A percentile compares a stretch with the other conserved stretches of the same genome.
phyloP scores from a whole-genome alignment of 1,139 yeast genomes.

The Yamadazyma atmosphaerica region DNA sequence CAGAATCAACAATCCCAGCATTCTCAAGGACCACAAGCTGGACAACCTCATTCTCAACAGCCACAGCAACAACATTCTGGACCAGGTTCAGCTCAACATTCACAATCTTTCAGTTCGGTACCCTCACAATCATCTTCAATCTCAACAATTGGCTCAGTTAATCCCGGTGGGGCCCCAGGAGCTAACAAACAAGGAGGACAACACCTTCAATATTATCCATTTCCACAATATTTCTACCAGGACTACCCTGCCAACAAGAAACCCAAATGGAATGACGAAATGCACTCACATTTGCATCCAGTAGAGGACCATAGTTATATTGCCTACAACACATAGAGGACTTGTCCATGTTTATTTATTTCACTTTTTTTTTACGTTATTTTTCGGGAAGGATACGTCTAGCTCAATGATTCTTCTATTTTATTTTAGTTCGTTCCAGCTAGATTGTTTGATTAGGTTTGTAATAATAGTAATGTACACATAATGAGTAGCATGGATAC shows the following conservation, averaged over 20 bases:
- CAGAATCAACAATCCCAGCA: not conserved
- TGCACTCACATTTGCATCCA: conserved; percentile 9
- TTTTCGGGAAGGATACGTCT: not conserved
- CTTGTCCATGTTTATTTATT: not conserved
- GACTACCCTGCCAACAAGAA: conserved; percentile 6
- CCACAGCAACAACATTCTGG: conserved; percentile 3
- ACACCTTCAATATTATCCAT: conserved; percentile 12
- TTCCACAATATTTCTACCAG: conserved; percentile 14
- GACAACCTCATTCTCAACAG: conserved; percentile 1
- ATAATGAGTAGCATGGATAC: not conserved
- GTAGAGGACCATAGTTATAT: conserved; percentile 11
- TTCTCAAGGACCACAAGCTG: not conserved
- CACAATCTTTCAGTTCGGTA: conserved; percentile 1
- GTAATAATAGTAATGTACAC: conserved; percentile 1
- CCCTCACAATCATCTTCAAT: conserved; percentile 1
- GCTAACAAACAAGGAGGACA: not conserved
- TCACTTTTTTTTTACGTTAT: not conserved
- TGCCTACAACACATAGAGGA: conserved; percentile 10
- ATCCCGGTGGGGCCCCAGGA: not conserved
- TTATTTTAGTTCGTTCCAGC: not conserved
- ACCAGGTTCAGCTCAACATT: not conserved
- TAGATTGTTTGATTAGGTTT: not conserved
- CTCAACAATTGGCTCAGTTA: conserved; percentile 2
- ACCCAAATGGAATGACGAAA: conserved; percentile 8
- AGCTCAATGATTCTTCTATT: not conserved